Evolutionary conservation across 371 early-diverging fungal genomes (phyloP).

Genomic region (Mortierella polycephala): DNA sequence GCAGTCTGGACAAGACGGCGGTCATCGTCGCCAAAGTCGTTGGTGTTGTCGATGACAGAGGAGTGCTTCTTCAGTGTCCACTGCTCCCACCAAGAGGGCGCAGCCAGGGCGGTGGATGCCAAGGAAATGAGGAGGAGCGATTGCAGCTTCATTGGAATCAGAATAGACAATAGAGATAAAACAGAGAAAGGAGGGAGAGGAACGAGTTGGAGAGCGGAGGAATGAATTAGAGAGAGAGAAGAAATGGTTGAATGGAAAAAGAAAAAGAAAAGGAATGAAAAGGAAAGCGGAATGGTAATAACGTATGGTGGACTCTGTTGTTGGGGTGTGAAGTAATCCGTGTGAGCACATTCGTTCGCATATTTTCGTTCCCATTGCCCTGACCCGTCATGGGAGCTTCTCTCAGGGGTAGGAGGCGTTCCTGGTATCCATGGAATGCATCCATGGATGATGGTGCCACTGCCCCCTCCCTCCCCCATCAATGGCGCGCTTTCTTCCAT

Average conservation of each 20-base stretch:
- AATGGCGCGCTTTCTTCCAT: too few species aligned
- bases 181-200: not conserved
- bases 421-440: too few species aligned
- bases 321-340: too few species aligned
- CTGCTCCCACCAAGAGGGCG: constrained; percentile 54
- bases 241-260: too few species aligned
- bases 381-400: too few species aligned
- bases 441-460: too few species aligned
- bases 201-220: not conserved
- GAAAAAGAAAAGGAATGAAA: constrained; percentile 1
- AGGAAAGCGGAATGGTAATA: not conserved
- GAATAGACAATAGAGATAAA: not conserved
- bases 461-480: too few species aligned
- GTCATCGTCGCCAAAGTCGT: constrained; percentile 12
- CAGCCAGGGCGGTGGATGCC: constrained; percentile 47
- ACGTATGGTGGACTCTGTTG: too few species aligned
- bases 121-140: constrained; percentile 47
- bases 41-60: constrained; percentile 9
- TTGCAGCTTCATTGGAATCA: constrained; percentile 35
- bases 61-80: constrained; percentile 34
- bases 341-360: too few species aligned
- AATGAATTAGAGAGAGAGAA: not conserved
- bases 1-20: constrained; percentile 55
- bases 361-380: too few species aligned
- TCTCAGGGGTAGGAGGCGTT: too few species aligned